phyloP scores from a whole-genome alignment of 495 filamentous ascomycete species.

The Penicillium robsamsonii region DNA sequence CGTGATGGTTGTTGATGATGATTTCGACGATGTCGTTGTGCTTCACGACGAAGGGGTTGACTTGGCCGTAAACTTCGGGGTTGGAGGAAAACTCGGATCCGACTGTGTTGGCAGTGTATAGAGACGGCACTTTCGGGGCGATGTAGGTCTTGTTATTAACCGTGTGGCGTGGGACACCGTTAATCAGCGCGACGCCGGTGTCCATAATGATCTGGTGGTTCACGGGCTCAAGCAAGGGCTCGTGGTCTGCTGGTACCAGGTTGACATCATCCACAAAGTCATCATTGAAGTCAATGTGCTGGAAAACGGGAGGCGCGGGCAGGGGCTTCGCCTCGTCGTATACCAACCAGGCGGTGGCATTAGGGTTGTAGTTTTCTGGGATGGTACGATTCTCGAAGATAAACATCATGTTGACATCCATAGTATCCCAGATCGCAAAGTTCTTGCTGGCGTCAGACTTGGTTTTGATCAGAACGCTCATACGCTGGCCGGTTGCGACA shows the following conservation, averaged over 20 bases:
- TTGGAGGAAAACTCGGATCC: conserved; percentile 57
- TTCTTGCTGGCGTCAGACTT: conserved; percentile 47
- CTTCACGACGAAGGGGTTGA: conserved; percentile 46
- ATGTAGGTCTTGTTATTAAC: conserved; percentile 49
- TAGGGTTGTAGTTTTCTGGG: conserved; percentile 55
- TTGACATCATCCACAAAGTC: conserved; percentile 69
- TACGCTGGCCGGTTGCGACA: conserved; percentile 67
- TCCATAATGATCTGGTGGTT: conserved; percentile 38
- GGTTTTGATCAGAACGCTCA: conserved; percentile 62
- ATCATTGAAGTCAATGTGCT: conserved; percentile 41
- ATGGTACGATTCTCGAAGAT: conserved; percentile 35
- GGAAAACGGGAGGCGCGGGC: conserved; percentile 53
- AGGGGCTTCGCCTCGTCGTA: conserved; percentile 62
- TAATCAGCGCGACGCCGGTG: conserved; percentile 53
- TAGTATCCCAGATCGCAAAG: conserved; percentile 57
- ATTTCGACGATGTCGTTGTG: conserved; percentile 57
- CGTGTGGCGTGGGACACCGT: conserved; percentile 57
- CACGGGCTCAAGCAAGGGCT: conserved; percentile 39
- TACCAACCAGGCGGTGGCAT: conserved; percentile 76
- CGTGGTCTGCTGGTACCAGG: conserved; percentile 66
- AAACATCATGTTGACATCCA: conserved; percentile 56
- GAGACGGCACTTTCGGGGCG: conserved; percentile 66
- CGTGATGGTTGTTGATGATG: conserved; percentile 63
- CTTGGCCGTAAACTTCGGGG: conserved; percentile 32
- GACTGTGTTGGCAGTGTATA: conserved; percentile 61